phyloP scores from a whole-genome alignment of 768 basidiomycete species.

The Suillus weaverae region DNA sequence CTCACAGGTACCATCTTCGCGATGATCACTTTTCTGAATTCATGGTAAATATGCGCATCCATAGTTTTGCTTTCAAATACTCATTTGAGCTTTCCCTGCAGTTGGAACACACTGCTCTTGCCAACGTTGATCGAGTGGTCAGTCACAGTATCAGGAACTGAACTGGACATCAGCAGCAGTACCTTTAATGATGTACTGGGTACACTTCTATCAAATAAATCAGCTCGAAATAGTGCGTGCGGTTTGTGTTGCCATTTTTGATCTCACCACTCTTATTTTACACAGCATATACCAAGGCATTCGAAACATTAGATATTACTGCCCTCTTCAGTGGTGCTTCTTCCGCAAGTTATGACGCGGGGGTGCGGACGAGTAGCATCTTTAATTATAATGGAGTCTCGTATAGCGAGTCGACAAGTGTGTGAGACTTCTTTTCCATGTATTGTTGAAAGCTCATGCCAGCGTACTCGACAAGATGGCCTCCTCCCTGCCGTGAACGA shows the following conservation, averaged over 20 bases:
- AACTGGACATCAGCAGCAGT: not conserved
- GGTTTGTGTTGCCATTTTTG: not conserved
- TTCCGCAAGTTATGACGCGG: not conserved
- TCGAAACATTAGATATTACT: not conserved
- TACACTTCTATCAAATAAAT: not conserved
- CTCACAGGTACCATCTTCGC: not conserved
- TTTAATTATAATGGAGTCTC: constrained; percentile 9
- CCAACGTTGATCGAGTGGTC: not conserved
- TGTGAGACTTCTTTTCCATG: not conserved
- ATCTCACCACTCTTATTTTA: not conserved
- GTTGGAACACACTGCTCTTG: not conserved
- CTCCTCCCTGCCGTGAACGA: constrained; percentile 2
- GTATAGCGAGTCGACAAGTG: constrained; percentile 13
- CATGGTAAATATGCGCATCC: not conserved
- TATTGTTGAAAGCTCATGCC: not conserved
- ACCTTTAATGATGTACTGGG: not conserved
- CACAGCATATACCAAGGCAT: not conserved
- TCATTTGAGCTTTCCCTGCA: no score
- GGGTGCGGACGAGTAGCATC: not conserved
- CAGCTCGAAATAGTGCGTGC: not conserved
- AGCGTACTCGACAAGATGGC: constrained; percentile 1
- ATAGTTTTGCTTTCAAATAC: no score
- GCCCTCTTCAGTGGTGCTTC: not conserved
- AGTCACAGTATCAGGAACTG: not conserved
- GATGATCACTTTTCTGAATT: not conserved